phyloP scores from a whole-genome alignment of 257 asterid species.

The Ballota nigra region DNA sequence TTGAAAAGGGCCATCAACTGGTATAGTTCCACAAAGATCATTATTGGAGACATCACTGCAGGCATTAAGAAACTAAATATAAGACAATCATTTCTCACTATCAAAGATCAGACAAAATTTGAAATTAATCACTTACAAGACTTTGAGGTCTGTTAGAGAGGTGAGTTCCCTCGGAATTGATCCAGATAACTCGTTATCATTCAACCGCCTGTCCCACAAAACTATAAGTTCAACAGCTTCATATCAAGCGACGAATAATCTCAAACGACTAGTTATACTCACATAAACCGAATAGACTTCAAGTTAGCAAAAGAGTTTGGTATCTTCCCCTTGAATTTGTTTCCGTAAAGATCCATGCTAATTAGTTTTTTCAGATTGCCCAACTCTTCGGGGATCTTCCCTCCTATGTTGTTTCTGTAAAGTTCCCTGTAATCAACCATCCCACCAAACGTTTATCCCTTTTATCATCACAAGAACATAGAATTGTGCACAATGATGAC shows the following conservation, averaged over 20 bases:
- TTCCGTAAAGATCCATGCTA: slow-evolving; percentile 85
- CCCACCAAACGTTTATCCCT: neutral
- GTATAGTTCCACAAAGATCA: slow-evolving; percentile 87
- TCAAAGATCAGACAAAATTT: neutral
- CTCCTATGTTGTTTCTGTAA: slow-evolving; percentile 56
- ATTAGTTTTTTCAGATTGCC: slow-evolving; percentile 64
- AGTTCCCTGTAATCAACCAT: slow-evolving; percentile 69
- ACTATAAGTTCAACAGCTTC: neutral
- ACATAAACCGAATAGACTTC: slow-evolving; percentile 76
- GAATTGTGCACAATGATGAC: neutral
- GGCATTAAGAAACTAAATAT: slow-evolving; percentile 10
- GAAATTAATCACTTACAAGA: slow-evolving; percentile 51
- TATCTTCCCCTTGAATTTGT: slow-evolving; percentile 59
- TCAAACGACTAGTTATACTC: slow-evolving; percentile 29
- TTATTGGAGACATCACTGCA: slow-evolving; percentile 84
- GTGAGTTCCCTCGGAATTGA: slow-evolving; percentile 88
- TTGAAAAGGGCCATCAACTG: slow-evolving; percentile 77
- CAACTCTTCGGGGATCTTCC: slow-evolving; percentile 72
- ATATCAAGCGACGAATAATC: neutral
- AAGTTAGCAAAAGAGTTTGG: slow-evolving; percentile 65
- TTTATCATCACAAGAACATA: slow-evolving; percentile 8
- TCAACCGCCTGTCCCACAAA: slow-evolving; percentile 52
- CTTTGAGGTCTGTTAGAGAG: slow-evolving; percentile 61
- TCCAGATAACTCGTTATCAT: slow-evolving; percentile 76
- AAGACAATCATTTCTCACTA: neutral